Conservation (phyloP, 345 rosid species). For the Eucalyptus cloeziana region DNA sequence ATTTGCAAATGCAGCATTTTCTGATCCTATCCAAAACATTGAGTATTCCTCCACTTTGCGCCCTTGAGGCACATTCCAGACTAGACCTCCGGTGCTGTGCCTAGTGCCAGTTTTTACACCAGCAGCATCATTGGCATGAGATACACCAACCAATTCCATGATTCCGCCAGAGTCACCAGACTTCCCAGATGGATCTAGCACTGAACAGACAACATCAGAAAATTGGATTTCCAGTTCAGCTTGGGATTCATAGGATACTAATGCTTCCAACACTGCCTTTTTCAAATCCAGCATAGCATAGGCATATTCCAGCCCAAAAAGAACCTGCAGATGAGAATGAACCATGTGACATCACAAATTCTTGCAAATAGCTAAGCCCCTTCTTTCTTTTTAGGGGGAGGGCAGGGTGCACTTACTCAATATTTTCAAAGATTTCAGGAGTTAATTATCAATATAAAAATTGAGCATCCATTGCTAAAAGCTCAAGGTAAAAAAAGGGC, state of each 20-base stretch:
- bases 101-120: conserved; percentile 4
- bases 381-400: not conserved
- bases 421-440: not conserved
- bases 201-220: conserved; percentile 47
- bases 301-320: conserved; percentile 82
- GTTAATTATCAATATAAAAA: not conserved
- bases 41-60: conserved; percentile 53
- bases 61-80: conserved; percentile 59
- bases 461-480: not conserved
- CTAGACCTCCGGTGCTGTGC: conserved; percentile 60
- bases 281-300: conserved; percentile 36
- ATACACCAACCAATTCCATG: conserved; percentile 3
- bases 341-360: not conserved
- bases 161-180: conserved; percentile 7
- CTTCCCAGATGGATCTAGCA: conserved; percentile 31
- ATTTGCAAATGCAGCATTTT: conserved; percentile 72
- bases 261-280: conserved; percentile 29
- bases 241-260: conserved; percentile 1
- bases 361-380: not conserved
- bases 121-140: conserved; percentile 4
- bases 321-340: conserved; percentile 33
- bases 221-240: conserved; percentile 17
- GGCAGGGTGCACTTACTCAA: not conserved
- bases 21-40: conserved; percentile 76
- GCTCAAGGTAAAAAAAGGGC: not conserved